phyloP scores from a whole-genome alignment of 2,329 filamentous ascomycete species.

The Pseudogymnoascus sp. region DNA sequence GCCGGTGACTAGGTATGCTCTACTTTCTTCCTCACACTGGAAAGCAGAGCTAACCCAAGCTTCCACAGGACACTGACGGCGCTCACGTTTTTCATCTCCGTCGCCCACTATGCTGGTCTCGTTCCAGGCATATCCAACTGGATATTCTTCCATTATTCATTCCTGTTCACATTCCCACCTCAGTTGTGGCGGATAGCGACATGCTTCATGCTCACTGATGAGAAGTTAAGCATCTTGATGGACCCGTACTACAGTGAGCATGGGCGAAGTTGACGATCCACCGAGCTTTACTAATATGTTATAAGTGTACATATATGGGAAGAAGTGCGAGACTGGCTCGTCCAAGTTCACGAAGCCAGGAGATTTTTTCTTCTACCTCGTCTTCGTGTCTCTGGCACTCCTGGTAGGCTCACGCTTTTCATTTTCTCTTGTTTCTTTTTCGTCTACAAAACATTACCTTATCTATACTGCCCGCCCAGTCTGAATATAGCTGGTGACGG shows the following conservation, averaged over 20 bases:
- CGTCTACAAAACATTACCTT: slow-evolving; percentile 44
- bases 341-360: slow-evolving; percentile 53
- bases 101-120: slow-evolving; percentile 46
- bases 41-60: slow-evolving; percentile 31
- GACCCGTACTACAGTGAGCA: slow-evolving; percentile 59
- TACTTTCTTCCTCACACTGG: slow-evolving; percentile 29
- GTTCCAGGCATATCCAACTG: slow-evolving; percentile 33
- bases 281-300: slow-evolving; percentile 25
- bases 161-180: slow-evolving; percentile 41
- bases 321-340: slow-evolving; percentile 51
- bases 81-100: slow-evolving; percentile 49
- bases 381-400: slow-evolving; percentile 53
- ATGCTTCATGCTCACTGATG: slow-evolving; percentile 29
- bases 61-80: slow-evolving; percentile 53
- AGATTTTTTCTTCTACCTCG: slow-evolving; percentile 57
- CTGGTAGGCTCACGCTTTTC: slow-evolving; percentile 44
- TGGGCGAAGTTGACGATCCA: slow-evolving; percentile 14
- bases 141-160: slow-evolving; percentile 41
- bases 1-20: slow-evolving; percentile 54
- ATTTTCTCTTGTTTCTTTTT: slow-evolving; percentile 11
- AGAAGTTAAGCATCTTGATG: slow-evolving; percentile 42
- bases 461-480: slow-evolving; percentile 47
- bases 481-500: slow-evolving; percentile 42
- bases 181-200: slow-evolving; percentile 31
- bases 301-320: slow-evolving; percentile 57